phyloP scores from a whole-genome alignment of 306 rosid species.

The Quercus bicolor region DNA sequence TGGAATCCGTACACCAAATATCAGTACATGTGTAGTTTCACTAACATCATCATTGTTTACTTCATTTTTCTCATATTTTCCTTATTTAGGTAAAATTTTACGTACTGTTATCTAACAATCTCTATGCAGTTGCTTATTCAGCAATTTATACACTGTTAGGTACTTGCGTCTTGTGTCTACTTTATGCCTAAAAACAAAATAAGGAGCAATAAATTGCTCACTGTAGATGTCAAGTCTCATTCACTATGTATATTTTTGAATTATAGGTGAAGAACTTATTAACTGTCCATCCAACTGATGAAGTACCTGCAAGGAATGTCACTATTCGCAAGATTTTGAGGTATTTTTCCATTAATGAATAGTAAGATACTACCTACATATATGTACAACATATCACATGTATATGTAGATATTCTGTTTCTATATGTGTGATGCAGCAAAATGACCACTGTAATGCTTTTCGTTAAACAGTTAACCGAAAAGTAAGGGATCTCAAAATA shows the following conservation, averaged over 20 bases:
- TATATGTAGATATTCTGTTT: background rate
- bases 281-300: constrained; percentile 70
- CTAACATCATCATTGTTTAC: background rate
- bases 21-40: background rate
- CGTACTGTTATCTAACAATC: no score
- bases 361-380: background rate
- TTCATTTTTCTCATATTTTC: background rate
- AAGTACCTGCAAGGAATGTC: constrained; percentile 71
- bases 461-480: no score
- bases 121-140: background rate
- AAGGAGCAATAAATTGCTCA: background rate
- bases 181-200: background rate
- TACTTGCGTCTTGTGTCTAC: background rate
- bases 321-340: constrained; percentile 90
- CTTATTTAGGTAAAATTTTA: no score
- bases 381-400: background rate
- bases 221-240: background rate
- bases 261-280: constrained; percentile 82
- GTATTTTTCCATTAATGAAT: constrained; percentile 25
- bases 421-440: background rate
- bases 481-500: no score
- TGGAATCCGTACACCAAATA: no score
- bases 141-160: background rate
- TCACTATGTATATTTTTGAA: background rate
- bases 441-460: background rate